Conservation (phyloP, 1,284 basidiomycete species). For the Phylloboletellus chloephorus region DNA sequence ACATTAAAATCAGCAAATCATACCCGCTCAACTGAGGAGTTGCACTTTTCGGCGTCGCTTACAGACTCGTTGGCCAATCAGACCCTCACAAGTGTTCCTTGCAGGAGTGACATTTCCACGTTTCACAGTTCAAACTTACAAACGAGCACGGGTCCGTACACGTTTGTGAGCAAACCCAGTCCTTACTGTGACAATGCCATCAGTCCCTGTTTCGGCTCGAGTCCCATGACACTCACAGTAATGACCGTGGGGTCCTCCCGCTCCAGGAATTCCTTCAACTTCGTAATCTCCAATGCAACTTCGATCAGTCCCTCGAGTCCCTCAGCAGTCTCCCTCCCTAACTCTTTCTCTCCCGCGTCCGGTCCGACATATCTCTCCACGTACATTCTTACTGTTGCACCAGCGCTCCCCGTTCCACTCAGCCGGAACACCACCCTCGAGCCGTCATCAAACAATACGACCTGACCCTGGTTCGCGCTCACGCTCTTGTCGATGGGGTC, state of each 20-base stretch:
- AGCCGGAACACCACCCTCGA: conserved; percentile 93
- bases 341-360: conserved; percentile 70
- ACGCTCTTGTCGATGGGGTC: conserved; percentile 96
- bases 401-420: conserved; percentile 92
- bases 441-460: conserved; percentile 88
- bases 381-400: conserved; percentile 92
- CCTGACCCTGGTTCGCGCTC: conserved; percentile 94
- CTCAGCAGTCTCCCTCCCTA: conserved; percentile 74
- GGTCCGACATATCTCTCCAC: conserved; percentile 84
- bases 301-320: conserved; percentile 95
- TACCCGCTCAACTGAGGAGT: too few relatives aligned
- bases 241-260: conserved; percentile 94
- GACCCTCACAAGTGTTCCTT: too few relatives aligned
- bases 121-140: too few relatives aligned
- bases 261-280: conserved; percentile 82
- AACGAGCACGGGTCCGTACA: too few relatives aligned
- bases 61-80: too few relatives aligned
- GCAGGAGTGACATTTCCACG: too few relatives aligned
- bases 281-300: conserved; percentile 81
- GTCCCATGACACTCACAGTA: conserved; percentile 54
- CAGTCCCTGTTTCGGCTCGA: conserved; percentile 4
- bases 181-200: conserved; percentile 15
- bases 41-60: too few relatives aligned
- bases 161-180: too few relatives aligned
- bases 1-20: too few relatives aligned